These are phyloP conservation scores for Picochlorum sp. DNA, from an alignment of 139 green algal species.

Conservation along the genomic window DNA sequence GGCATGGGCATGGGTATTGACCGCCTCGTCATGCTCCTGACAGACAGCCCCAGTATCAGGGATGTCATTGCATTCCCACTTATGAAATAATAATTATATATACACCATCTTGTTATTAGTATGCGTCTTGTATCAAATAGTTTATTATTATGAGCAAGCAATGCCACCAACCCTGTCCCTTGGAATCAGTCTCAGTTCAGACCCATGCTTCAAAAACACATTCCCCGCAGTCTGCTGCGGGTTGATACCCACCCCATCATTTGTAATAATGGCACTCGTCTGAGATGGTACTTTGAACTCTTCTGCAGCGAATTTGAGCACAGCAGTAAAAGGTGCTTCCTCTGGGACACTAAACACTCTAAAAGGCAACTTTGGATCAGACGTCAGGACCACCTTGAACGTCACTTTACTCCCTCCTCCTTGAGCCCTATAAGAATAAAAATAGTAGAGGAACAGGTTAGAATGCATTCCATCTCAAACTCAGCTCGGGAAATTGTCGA, in stretches of 20 bases:
- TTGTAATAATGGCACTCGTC: constrained; percentile 95
- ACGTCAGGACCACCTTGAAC: constrained; percentile 94
- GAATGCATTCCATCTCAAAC: too few relatives aligned
- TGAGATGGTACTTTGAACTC: constrained; percentile 89
- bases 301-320: constrained; percentile 94
- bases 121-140: background rate
- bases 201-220: constrained; percentile 95
- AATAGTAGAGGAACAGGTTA: too few relatives aligned
- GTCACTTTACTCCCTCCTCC: constrained; percentile 64
- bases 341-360: constrained; percentile 91
- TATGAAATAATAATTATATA: constrained; percentile 54
- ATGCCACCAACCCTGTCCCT: constrained; percentile 73
- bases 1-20: constrained; percentile 98
- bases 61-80: constrained; percentile 97
- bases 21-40: constrained; percentile 95
- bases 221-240: constrained; percentile 87
- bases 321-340: constrained; percentile 91
- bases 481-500: too few relatives aligned
- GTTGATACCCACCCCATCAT: constrained; percentile 93
- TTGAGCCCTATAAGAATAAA: background rate
- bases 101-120: background rate
- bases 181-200: constrained; percentile 86
- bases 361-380: constrained; percentile 93
- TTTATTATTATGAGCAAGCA: background rate
- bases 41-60: constrained; percentile 80